A percentile compares a stretch with the other conserved stretches of the same genome.
These are phyloP conservation scores for Dicorynia guianensis DNA, from an alignment of 306 rosid species.

Conservation along the genomic window DNA sequence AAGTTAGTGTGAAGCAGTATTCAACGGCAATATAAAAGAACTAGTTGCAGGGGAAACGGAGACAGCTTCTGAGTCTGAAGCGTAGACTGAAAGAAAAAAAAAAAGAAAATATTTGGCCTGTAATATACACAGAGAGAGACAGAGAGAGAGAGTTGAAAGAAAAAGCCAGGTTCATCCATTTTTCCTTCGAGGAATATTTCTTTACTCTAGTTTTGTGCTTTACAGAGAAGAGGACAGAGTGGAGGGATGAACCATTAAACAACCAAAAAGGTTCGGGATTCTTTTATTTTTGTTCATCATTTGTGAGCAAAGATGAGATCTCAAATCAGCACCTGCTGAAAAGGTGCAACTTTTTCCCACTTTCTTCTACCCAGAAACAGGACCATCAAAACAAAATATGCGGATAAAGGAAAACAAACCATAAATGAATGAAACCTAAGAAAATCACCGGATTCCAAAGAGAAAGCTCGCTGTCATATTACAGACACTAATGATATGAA, in stretches of 20 bases:
- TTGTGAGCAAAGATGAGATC: conserved; percentile 18
- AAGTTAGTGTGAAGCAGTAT: conserved; percentile 43
- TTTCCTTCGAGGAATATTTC: conserved; percentile 36
- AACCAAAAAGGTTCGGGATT: conserved; percentile 16
- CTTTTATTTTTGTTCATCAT: neutral
- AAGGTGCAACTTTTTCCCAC: conserved; percentile 27
- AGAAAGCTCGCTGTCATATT: neutral
- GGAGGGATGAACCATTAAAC: conserved; percentile 32
- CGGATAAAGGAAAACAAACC: neutral
- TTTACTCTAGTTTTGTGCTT: conserved; percentile 40
- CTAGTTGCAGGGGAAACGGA: conserved; percentile 70
- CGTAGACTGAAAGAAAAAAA: neutral
- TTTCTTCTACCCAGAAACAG: neutral
- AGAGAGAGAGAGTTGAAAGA: conserved; percentile 26
- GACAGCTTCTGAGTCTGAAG: conserved; percentile 51
- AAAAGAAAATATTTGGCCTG: conserved; percentile 8
- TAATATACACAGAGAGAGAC: conserved; percentile 30
- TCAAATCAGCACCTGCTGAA: conserved; percentile 27
- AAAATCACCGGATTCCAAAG: conserved; percentile 5
- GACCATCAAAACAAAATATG: conserved; percentile 3
- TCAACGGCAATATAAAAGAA: conserved; percentile 67
- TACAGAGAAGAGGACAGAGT: conserved; percentile 47
- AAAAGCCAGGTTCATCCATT: conserved; percentile 54
- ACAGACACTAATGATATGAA: conserved; percentile 20
- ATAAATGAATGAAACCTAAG: neutral